These are phyloP conservation scores for Aspergillus sp. DNA, from an alignment of 2,329 filamentous ascomycete species.

Conservation along the genomic window DNA sequence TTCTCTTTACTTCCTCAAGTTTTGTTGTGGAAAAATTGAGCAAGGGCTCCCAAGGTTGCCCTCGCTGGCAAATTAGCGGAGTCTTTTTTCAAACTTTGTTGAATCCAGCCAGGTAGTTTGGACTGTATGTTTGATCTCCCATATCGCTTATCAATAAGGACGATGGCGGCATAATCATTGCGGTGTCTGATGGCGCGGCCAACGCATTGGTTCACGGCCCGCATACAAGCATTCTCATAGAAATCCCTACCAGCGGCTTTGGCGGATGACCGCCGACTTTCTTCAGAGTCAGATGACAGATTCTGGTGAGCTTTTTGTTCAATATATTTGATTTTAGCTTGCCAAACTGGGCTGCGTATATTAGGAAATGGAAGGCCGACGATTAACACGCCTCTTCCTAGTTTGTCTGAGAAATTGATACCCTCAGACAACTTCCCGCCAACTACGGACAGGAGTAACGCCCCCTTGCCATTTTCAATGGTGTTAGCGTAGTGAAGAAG, in stretches of 20 bases:
- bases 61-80: constrained; percentile 25
- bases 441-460: constrained; percentile 83
- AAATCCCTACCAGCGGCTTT: constrained; percentile 67
- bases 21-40: constrained; percentile 32
- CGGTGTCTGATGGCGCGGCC: constrained; percentile 86
- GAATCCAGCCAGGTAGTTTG: constrained; percentile 91
- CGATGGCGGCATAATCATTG: constrained; percentile 85
- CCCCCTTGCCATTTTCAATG: constrained; percentile 65
- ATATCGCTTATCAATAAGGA: constrained; percentile 81
- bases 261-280: constrained; percentile 34
- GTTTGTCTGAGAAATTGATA: constrained; percentile 92
- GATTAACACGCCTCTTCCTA: constrained; percentile 88
- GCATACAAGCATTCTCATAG: constrained; percentile 94
- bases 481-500: constrained; percentile 71
- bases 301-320: constrained; percentile 57
- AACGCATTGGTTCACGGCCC: constrained; percentile 95
- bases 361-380: constrained; percentile 93
- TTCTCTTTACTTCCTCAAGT: neutral
- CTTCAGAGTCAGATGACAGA: constrained; percentile 27
- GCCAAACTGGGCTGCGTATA: constrained; percentile 85
- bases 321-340: constrained; percentile 84
- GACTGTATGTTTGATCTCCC: constrained; percentile 67
- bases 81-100: constrained; percentile 57
- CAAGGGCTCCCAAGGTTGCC: constrained; percentile 28
- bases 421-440: constrained; percentile 95